Base-by-base conservation (phyloP, 148 eudicot species). In the Dysphania ambrosioides region DNA sequence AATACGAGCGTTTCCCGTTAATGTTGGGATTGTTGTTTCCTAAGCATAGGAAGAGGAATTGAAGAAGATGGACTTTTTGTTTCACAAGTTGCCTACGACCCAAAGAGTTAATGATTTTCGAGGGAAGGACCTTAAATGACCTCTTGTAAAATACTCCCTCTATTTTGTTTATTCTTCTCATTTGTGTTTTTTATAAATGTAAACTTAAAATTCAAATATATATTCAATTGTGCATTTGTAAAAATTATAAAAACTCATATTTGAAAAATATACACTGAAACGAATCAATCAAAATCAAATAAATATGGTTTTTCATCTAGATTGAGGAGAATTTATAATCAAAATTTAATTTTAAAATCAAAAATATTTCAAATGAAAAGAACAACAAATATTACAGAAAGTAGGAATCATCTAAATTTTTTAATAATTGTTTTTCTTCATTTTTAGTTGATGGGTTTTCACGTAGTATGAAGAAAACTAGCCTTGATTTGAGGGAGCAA, bases 1-100 rank as follows among this genome's bases (percentile, higher is more conserved):
- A 83, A 8, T 69, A 60, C 68, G 80, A 80, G 16, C 75, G 71
- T 36, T 83, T 77, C 75, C 69, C 81, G 83, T 80, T 73, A 51
- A 71, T 83, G 83, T 34, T 35, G 38, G 31, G 12, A 62, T 62
- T 65, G 68, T 74, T 78, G 86, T 78, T 78, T 78, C 69, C 82
- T 67, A 80, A 80, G 80, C 42, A 40, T 15, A 16, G 8, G 16
- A 59, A 57, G 32, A 56, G 75, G 68, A 24, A 18, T 8, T 2
- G 70, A 73, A 53, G 16, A 66, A 60, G 30, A 42, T 23, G 66
- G 26, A 21, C 75, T 53, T 68, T 57, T 49, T 72, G 82, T 78
- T 81, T 81, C 84, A 75, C 80, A 81, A 80, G 70, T 72, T 74
- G 61, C 8, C 21, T 23, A 55, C 63, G 0, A n/a, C n/a, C n/a